Percentiles rank a stretch among this genome's conserved stretches.
Conservation (phyloP, 805 yeast species). For the Metschnikowia proteae region DNA sequence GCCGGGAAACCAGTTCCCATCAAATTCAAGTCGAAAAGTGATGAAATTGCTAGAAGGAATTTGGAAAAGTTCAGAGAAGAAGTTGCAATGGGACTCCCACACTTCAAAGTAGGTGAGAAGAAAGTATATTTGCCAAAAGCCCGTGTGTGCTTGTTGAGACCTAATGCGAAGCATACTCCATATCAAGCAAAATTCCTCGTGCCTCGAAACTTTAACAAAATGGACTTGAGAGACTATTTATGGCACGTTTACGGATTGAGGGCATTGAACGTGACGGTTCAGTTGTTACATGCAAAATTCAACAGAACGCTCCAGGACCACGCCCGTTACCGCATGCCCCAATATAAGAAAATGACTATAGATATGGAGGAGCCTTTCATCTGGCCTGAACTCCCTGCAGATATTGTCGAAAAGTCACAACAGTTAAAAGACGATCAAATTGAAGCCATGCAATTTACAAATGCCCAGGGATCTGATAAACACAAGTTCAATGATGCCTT, state of each 20-base stretch:
- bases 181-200: conserved; percentile 95
- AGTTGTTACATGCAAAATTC: conserved; percentile 70
- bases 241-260: conserved; percentile 87
- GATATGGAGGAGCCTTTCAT: conserved; percentile 94
- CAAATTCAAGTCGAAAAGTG: conserved; percentile 33
- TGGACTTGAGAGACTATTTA: conserved; percentile 91
- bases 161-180: conserved; percentile 95
- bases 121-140: conserved; percentile 84
- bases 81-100: conserved; percentile 63
- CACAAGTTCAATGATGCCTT: conserved; percentile 67
- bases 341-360: conserved; percentile 92
- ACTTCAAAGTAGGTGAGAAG: conserved; percentile 76
- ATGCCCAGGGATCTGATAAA: conserved; percentile 61
- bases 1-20: conserved; percentile 43
- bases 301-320: conserved; percentile 48
- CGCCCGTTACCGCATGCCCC: conserved; percentile 74
- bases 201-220: conserved; percentile 87
- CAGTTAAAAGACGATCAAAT: conserved; percentile 46
- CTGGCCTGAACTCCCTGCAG: conserved; percentile 72
- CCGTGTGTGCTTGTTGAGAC: conserved; percentile 72
- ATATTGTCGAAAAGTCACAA: conserved; percentile 26
- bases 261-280: conserved; percentile 85
- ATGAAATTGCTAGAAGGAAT: conserved; percentile 36
- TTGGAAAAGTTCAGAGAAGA: conserved; percentile 43
- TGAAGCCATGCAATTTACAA: conserved; percentile 49